A percentile compares a stretch with the other conserved stretches of the same genome.
These are phyloP conservation scores for Phaeosphaeriaceae sp. DNA, from an alignment of 2,329 filamentous ascomycete species.

Conservation along the genomic window DNA sequence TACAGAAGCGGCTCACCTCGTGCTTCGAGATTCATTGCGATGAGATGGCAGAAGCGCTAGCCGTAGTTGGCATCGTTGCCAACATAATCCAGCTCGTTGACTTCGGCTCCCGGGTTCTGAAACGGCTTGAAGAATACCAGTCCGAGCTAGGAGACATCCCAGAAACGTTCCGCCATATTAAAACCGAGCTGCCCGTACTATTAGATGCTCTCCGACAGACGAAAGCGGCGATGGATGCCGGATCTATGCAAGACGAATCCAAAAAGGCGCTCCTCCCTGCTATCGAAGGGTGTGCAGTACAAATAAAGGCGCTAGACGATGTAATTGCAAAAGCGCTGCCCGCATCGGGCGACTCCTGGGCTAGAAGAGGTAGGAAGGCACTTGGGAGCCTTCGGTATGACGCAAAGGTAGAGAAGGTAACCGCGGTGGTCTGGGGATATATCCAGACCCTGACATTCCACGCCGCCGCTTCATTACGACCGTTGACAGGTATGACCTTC, in stretches of 20 bases:
- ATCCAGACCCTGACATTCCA: slow-evolving; percentile 6
- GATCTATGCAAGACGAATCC: slow-evolving; percentile 7
- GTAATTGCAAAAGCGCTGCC: slow-evolving; percentile 18
- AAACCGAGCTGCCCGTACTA: slow-evolving; percentile 13
- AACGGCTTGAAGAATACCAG: slow-evolving; percentile 18
- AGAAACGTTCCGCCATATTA: slow-evolving; percentile 10
- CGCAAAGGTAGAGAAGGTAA: slow-evolving; percentile 11
- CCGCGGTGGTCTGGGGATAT: slow-evolving; percentile 1
- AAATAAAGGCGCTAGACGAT: slow-evolving; percentile 17
- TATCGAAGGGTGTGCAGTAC: slow-evolving; percentile 12
- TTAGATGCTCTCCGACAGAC: slow-evolving; percentile 12
- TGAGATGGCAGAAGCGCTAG: slow-evolving; percentile 23
- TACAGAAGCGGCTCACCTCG: too few relatives aligned
- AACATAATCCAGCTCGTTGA: slow-evolving; percentile 23
- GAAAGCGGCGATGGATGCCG: slow-evolving; percentile 2
- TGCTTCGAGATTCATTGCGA: background rate
- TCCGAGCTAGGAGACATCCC: slow-evolving; percentile 10
- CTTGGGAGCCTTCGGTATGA: slow-evolving; percentile 16
- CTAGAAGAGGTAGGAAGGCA: slow-evolving; percentile 14
- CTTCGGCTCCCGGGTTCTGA: slow-evolving; percentile 9
- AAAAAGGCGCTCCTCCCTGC: slow-evolving; percentile 12
- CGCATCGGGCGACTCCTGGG: slow-evolving; percentile 6
- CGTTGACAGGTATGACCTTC: background rate
- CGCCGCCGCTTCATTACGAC: background rate
- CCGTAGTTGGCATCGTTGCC: slow-evolving; percentile 15